Conservation (phyloP, 306 rosid species). For the Dalbergia cultrata region DNA sequence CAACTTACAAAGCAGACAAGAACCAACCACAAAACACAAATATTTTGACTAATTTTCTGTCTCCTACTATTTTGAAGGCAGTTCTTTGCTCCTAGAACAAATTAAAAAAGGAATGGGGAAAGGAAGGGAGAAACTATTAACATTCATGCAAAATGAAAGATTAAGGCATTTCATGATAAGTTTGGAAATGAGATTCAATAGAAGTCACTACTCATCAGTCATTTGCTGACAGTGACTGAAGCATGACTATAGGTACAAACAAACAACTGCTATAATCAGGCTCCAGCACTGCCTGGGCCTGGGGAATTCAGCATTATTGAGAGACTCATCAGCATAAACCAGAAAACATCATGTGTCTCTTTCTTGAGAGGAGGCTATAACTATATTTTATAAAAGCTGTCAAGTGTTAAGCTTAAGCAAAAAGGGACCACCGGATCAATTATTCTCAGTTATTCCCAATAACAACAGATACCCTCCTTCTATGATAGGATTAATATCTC, state of each 20-base stretch:
- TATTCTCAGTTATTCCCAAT: background rate
- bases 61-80: conserved; percentile 2
- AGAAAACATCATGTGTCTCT: conserved; percentile 3
- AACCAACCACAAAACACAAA: conserved; percentile 19
- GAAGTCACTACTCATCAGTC: conserved; percentile 18
- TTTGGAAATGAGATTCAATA: conserved; percentile 14
- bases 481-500: background rate
- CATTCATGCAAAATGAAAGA: conserved; percentile 10
- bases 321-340: conserved; percentile 21
- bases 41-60: background rate
- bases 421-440: conserved; percentile 2
- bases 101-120: background rate
- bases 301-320: conserved; percentile 8
- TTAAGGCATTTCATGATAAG: conserved; percentile 12
- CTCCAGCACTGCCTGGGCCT: conserved; percentile 19
- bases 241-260: conserved; percentile 29
- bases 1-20: conserved; percentile 30
- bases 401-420: conserved; percentile 4
- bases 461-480: background rate
- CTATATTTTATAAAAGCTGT: background rate
- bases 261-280: conserved; percentile 19
- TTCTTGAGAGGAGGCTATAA: conserved; percentile 30
- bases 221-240: conserved; percentile 36
- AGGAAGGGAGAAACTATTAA: background rate
- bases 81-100: conserved; percentile 26